Evolutionary conservation across 345 rosid genomes (phyloP), one percentile per base, ranked within the genome.

Genomic region (Pugionium cornutum): DNA sequence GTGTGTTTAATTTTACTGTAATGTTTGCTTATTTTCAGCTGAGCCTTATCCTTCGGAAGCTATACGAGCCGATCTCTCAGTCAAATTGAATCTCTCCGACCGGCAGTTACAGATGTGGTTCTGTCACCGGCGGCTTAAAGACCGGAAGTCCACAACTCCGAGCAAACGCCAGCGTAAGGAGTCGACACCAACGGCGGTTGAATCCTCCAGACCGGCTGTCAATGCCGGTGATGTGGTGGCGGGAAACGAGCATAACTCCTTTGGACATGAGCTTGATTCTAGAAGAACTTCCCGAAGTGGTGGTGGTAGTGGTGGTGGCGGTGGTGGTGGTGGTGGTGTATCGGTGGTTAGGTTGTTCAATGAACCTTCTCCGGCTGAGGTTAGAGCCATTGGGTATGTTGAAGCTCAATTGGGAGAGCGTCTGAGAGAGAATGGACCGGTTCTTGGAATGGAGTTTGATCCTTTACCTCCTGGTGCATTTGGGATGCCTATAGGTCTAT

Each of bases 81-180:
- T 58, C 42, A 79, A 89, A 58, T 73, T 92, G 62, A 95, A 86
- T 43, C 86, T 92, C 3, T 82, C 98, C 9, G 96, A 89, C 62
- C 73, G 98, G 67, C 98, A 92, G 80, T 57, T 92, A 67, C 98
- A 87, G 83, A 92, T 92, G 98, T 92, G 98, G 98, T 92, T 92
- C 56, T 92, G 96, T 76, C 98, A 89, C 79, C 82, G 98, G 61
- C 79, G 95, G 4, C 69, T 92, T 69, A 92, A 92, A 81, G 98
- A 92, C 77, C 68, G 90, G 70, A 92, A 92, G 81, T 68, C 77
- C 1, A 64, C 82, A 0, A 70, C 84, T 2, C 72, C 66, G 2
- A 63, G 10, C 2, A 91, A 87, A 79, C 87, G 83, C 53, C 83
- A 61, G 41, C 72, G 58, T 9, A 87, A 83, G 67, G 87, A 82